Percentiles rank a stretch among this genome's conserved stretches.
Conservation (phyloP, 192 early-diverging fungal genomes). For the Lobosporangium transversale region DNA sequence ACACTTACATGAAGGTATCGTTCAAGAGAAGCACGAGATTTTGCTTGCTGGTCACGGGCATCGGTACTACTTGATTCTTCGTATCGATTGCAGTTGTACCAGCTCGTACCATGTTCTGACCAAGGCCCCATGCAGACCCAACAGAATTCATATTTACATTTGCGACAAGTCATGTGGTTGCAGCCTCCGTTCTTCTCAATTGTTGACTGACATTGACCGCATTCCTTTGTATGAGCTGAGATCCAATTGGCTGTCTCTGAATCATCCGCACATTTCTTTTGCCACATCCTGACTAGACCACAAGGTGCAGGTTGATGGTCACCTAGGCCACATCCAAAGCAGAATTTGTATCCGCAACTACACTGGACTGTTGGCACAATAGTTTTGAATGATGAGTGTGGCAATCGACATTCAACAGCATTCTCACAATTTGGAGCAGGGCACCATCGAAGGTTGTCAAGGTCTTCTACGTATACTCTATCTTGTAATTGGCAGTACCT, state of each 20-base stretch:
- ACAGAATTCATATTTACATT: slow-evolving; percentile 98
- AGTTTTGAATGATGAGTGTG: slow-evolving; percentile 67
- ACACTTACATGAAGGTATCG: slow-evolving; percentile 91
- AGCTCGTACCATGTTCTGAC: slow-evolving; percentile 94
- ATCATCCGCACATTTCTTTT: slow-evolving; percentile 97
- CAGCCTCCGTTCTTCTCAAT: slow-evolving; percentile 99
- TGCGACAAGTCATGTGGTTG: slow-evolving; percentile 99
- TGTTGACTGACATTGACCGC: slow-evolving; percentile 90
- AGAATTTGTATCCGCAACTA: slow-evolving; percentile 81
- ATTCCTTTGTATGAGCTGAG: slow-evolving; percentile 94
- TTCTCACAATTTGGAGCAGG: slow-evolving; percentile 96
- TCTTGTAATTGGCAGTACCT: slow-evolving; percentile 84
- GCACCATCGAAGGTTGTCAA: slow-evolving; percentile 87
- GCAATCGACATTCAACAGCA: slow-evolving; percentile 90
- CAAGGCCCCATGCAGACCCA: slow-evolving; percentile 99
- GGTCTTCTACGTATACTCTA: slow-evolving; percentile 94
- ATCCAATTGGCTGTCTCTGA: slow-evolving; percentile 99
- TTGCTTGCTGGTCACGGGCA: slow-evolving; percentile 87
- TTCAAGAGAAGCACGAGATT: slow-evolving; percentile 88
- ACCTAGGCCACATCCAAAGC: slow-evolving; percentile 89
- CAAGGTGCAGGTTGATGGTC: slow-evolving; percentile 94
- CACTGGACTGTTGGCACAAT: slow-evolving; percentile 92
- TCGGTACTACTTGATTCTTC: slow-evolving; percentile 90
- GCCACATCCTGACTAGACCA: slow-evolving; percentile 82
- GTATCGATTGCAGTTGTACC: slow-evolving; percentile 98